phyloP scores from a whole-genome alignment of 1,139 yeast genomes.

The Blastobotrys indianensis region DNA sequence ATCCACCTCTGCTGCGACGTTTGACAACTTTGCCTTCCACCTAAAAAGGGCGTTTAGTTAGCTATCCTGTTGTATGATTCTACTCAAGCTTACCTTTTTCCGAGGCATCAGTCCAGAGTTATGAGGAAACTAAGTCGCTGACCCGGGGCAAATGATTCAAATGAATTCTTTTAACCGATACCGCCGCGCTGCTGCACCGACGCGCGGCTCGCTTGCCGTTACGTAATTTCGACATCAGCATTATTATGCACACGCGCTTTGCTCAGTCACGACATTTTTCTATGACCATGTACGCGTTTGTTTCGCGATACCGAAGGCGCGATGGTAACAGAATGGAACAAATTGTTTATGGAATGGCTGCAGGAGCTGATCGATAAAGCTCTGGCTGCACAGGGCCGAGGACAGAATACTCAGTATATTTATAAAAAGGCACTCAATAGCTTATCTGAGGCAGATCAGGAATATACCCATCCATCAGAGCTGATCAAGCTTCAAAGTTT shows the following conservation, averaged over 20 bases:
- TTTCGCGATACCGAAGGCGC: too few species aligned
- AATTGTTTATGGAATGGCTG: constrained; percentile 48
- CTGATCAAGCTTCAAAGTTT: constrained; percentile 48
- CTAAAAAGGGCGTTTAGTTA: constrained; percentile 5
- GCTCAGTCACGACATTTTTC: too few species aligned
- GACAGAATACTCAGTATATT: constrained; percentile 24
- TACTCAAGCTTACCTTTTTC: neutral
- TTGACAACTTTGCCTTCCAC: constrained; percentile 21
- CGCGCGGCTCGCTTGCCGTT: neutral
- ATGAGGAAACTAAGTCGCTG: too few species aligned
- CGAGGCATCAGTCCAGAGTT: constrained; percentile 6
- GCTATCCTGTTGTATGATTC: neutral
- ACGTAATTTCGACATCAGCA: too few species aligned
- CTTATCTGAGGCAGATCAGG: constrained; percentile 39
- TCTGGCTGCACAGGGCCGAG: constrained; percentile 38
- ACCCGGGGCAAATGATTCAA: too few species aligned
- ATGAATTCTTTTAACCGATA: neutral
- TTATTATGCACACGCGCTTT: too few species aligned
- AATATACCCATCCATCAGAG: constrained; percentile 46
- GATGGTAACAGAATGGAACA: constrained; percentile 26
- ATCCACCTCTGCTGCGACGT: constrained; percentile 30
- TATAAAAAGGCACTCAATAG: constrained; percentile 47
- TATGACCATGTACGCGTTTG: too few species aligned
- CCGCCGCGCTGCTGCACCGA: neutral
- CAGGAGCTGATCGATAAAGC: constrained; percentile 44